phyloP scores from a whole-genome alignment of 108 stramenopile genomes.

The Conticribra weissflogii region DNA sequence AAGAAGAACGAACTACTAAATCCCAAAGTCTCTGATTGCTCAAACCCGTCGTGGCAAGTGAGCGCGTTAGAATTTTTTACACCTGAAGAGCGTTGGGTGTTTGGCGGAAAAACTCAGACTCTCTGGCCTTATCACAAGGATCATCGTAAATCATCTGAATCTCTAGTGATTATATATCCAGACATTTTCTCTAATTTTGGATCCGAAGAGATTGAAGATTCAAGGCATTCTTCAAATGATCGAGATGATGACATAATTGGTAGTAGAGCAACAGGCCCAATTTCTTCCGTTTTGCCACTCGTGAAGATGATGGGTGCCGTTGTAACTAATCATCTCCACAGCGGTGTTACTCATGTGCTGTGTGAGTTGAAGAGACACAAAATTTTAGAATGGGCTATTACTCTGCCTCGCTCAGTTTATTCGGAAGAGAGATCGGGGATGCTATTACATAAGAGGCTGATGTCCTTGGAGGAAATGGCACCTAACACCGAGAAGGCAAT shows the following conservation, averaged over 20 bases:
- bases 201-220: slow-evolving; percentile 18
- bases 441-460: slow-evolving; percentile 24
- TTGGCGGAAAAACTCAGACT: slow-evolving; percentile 47
- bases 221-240: not conserved
- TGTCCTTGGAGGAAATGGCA: slow-evolving; percentile 30
- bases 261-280: not conserved
- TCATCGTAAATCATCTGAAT: not conserved
- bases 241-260: not conserved
- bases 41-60: slow-evolving; percentile 56
- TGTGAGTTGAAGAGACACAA: slow-evolving; percentile 52
- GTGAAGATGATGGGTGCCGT: slow-evolving; percentile 61
- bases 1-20: not conserved
- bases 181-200: slow-evolving; percentile 27
- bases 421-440: slow-evolving; percentile 17
- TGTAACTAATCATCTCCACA: slow-evolving; percentile 56
- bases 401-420: slow-evolving; percentile 33
- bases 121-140: slow-evolving; percentile 46
- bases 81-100: slow-evolving; percentile 38
- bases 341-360: slow-evolving; percentile 65
- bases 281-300: slow-evolving; percentile 52
- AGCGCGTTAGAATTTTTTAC: slow-evolving; percentile 30
- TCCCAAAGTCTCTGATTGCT: not conserved
- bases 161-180: slow-evolving; percentile 17
- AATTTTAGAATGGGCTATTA: slow-evolving; percentile 35
- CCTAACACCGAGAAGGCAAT: no score